phyloP scores from a whole-genome alignment of 1,284 basidiomycete genomes.

The Cutaneotrichosporon arboriforme region DNA sequence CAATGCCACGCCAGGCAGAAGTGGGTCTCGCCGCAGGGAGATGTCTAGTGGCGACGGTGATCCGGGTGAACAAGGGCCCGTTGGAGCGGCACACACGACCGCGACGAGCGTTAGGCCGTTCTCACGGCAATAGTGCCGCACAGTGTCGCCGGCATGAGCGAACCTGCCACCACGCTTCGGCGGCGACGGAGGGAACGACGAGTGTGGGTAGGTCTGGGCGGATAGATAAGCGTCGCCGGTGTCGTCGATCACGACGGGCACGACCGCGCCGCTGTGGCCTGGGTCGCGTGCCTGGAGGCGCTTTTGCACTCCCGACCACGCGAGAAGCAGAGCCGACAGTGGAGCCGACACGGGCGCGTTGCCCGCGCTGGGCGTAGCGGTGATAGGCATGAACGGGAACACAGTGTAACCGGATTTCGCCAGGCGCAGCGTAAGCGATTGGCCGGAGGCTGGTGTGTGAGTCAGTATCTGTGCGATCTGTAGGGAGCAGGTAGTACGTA shows the following conservation, averaged over 20 bases:
- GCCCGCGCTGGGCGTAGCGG: constrained; percentile 12
- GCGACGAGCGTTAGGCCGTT: constrained; percentile 31
- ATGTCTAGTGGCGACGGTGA: neutral
- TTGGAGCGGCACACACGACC: constrained; percentile 26
- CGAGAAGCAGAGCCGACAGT: constrained; percentile 32
- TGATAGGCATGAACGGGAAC: constrained; percentile 37
- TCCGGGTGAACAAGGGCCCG: neutral
- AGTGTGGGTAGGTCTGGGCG: constrained; percentile 3
- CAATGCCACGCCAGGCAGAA: constrained; percentile 9
- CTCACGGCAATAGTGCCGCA: constrained; percentile 39
- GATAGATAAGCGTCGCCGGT: constrained; percentile 17
- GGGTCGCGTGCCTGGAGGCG: constrained; percentile 28
- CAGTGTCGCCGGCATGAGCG: constrained; percentile 38
- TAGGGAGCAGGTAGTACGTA: constrained; percentile 12
- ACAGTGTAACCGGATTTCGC: constrained; percentile 43
- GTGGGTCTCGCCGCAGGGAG: neutral
- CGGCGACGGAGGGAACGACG: constrained; percentile 12
- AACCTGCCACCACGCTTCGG: constrained; percentile 22
- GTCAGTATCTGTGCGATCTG: neutral
- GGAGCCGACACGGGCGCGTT: constrained; percentile 19
- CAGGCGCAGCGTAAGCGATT: constrained; percentile 36
- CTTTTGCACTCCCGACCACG: constrained; percentile 39
- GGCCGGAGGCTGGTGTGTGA: constrained; percentile 30
- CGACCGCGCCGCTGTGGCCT: constrained; percentile 33
- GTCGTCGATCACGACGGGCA: constrained; percentile 41